Evolutionary conservation across 495 filamentous ascomycete species (phyloP), one percentile per base, ranked within the genome.

Genomic region (Chaetomium fimeti): DNA sequence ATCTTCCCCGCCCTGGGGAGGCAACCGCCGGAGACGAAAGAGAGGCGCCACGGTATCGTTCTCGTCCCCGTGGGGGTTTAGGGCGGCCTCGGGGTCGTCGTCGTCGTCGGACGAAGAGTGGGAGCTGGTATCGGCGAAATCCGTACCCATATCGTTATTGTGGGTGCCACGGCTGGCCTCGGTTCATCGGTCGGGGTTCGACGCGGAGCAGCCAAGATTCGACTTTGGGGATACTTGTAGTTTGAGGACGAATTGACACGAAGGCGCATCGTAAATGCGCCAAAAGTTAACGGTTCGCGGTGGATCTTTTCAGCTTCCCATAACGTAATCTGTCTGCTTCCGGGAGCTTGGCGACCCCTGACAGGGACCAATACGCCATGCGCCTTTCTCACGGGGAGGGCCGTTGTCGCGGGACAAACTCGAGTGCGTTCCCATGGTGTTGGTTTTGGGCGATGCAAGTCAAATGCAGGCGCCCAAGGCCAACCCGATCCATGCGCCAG

Each of bases 31-130:
- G 22, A 65, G 64, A 18, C 65, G 48, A 24, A 69, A 58, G 49
- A 61, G 51, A 20, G 67, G 64, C 56, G 69, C 65, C 60, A 68
- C 65, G 64, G 60, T 64, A 58, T 61, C 61, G 63, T 61, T 43
- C 22, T 61, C 42, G 51, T 42, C 51, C 59, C 22, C 61, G 56
- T 40, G 57, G 3, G 64, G 67, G 54, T 61, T 52, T 16, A 66
- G 59, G 28, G 61, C 66, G 20, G 71, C 65, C 57, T 68, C 71
- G 53, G 69, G 59, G 42, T 68, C 64, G 62, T 68, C 59, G 62
- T 68, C 71, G 51, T 63, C 63, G 64, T 69, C 64, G 22, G 25
- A 66, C 45, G 61, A 67, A 58, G 62, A 52, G 20, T 47, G 55
- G 47, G 54, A 53, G 54, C 42, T 58, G 24, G n/a, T 28, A 47